These are phyloP conservation scores for Pistacia vera DNA, from an alignment of 345 rosid genomes.

Conservation along the genomic window DNA sequence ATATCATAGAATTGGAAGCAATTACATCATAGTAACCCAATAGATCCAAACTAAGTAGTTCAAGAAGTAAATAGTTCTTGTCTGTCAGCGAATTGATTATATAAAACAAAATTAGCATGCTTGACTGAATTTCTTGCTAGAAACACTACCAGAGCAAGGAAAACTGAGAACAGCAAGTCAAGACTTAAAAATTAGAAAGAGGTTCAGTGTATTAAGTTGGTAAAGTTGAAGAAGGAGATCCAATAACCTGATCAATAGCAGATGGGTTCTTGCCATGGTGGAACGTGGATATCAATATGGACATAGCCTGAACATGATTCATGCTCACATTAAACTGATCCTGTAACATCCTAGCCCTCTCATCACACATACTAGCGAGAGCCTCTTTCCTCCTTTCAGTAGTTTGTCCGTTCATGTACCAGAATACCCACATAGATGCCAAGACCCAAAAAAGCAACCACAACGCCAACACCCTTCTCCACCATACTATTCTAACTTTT, in stretches of 20 bases:
- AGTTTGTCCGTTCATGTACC: conserved; percentile 69
- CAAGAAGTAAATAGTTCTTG: not conserved
- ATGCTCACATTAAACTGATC: conserved; percentile 98
- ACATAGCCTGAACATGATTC: conserved; percentile 98
- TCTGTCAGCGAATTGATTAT: conserved; percentile 9
- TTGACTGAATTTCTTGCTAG: conserved; percentile 4
- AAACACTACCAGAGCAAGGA: conserved; percentile 2
- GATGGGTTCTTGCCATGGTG: conserved; percentile 93
- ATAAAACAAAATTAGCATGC: conserved; percentile 11
- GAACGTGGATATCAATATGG: conserved; percentile 90
- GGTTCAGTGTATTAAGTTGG: not conserved
- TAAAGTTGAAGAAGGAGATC: conserved; percentile 22
- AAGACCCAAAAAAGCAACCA: conserved; percentile 67
- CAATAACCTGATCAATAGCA: conserved; percentile 88
- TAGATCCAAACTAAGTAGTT: conserved; percentile 16
- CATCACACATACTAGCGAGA: conserved; percentile 88
- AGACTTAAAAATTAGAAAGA: conserved; percentile 12
- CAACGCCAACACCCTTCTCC: conserved; percentile 57
- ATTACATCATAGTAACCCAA: not conserved
- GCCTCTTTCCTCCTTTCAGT: conserved; percentile 81
- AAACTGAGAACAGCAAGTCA: conserved; percentile 1
- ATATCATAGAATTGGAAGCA: not conserved
- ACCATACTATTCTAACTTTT: conserved; percentile 54
- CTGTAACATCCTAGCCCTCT: conserved; percentile 96
- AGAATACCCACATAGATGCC: conserved; percentile 54